Conservation (phyloP, 495 filamentous ascomycete species). For the Trichoderma asperelloides region DNA sequence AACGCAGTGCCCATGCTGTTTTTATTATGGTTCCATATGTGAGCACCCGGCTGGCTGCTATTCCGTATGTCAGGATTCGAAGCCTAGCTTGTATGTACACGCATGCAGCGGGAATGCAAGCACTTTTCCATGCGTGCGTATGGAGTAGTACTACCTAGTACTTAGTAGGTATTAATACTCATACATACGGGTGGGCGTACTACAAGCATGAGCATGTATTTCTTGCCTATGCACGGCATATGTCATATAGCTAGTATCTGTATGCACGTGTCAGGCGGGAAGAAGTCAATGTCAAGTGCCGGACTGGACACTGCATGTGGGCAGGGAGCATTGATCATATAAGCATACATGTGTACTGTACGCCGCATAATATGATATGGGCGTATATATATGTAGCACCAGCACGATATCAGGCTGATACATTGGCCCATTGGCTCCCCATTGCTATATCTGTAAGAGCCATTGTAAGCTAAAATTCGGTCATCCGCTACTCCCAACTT, state of each 20-base stretch:
- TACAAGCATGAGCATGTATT: neutral
- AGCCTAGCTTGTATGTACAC: neutral
- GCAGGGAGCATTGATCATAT: neutral
- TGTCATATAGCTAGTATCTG: neutral
- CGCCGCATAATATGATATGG: neutral
- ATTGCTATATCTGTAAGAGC: neutral
- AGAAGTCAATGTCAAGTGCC: neutral
- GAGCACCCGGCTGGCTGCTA: neutral
- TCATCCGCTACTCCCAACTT: neutral
- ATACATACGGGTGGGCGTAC: neutral
- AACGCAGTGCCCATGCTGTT: neutral
- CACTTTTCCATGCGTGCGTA: neutral
- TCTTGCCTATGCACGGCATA: constrained; percentile 1
- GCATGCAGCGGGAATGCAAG: neutral
- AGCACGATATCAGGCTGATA: neutral
- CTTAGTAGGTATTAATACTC: neutral
- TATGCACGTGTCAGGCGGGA: neutral
- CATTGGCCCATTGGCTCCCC: neutral
- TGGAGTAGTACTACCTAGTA: neutral
- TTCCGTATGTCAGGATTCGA: neutral
- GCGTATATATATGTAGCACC: neutral
- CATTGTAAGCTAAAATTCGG: neutral
- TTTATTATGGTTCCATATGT: neutral
- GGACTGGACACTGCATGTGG: neutral
- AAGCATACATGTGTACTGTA: neutral